Conservation (phyloP, 352 stramenopile species). For the Phytophthora foliorum region DNA sequence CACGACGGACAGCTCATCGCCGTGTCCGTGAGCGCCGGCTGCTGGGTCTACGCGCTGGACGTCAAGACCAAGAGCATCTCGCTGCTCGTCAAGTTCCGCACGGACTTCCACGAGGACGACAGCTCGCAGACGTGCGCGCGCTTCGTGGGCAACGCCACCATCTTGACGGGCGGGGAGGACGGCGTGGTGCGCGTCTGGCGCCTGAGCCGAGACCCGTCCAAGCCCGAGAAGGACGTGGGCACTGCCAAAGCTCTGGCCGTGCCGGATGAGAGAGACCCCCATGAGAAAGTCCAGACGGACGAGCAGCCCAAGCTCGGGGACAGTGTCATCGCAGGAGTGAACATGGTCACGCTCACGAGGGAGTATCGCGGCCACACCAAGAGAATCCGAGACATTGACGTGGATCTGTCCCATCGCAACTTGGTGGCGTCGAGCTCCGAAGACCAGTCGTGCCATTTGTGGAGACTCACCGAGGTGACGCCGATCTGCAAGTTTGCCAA, state of each 20-base stretch:
- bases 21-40: constrained; percentile 77
- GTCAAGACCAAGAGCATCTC: constrained; percentile 62
- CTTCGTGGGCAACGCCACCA: constrained; percentile 83
- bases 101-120: constrained; percentile 79
- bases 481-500: constrained; percentile 80
- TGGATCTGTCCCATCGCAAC: constrained; percentile 85
- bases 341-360: constrained; percentile 71
- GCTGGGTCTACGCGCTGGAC: constrained; percentile 84
- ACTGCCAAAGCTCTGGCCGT: constrained; percentile 52
- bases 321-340: constrained; percentile 52
- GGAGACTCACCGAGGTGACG: constrained; percentile 74
- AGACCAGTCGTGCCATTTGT: constrained; percentile 84
- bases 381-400: constrained; percentile 84
- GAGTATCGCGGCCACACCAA: constrained; percentile 85
- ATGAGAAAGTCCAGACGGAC: constrained; percentile 29
- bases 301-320: constrained; percentile 69
- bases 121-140: constrained; percentile 79
- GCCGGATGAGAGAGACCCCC: constrained; percentile 25
- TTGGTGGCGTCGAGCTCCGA: constrained; percentile 81
- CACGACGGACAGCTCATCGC: constrained; percentile 79
- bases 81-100: constrained; percentile 84
- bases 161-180: constrained; percentile 87
- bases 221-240: constrained; percentile 51
- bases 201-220: constrained; percentile 60
- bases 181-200: constrained; percentile 82